A percentile compares a stretch with the other conserved stretches of the same genome.
These are phyloP conservation scores for Acacia concinna DNA, from an alignment of 331 rosid genomes.

Conservation along the genomic window DNA sequence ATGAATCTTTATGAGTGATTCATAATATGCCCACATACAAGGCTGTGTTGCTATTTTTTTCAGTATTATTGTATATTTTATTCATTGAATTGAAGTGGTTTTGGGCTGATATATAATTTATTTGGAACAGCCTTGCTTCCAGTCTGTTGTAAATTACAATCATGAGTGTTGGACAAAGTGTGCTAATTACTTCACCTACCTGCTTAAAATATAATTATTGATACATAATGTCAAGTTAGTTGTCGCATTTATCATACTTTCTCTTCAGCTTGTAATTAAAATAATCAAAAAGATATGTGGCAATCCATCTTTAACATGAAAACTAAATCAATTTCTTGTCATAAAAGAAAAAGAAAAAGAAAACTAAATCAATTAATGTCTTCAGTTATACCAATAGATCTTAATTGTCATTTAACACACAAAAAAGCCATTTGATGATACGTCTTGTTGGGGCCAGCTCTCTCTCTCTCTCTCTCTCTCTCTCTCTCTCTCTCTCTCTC, in stretches of 20 bases:
- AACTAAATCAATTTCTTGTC: not conserved
- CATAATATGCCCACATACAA: constrained; percentile 34
- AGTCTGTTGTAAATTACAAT: not conserved
- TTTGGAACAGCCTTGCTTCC: constrained; percentile 15
- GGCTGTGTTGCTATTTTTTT: constrained; percentile 15
- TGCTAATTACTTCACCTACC: constrained; percentile 29
- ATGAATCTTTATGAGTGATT: constrained; percentile 16
- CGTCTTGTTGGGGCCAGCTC: not conserved
- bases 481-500: not conserved
- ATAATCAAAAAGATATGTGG: not conserved
- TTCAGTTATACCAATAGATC: not conserved
- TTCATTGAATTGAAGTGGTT: constrained; percentile 32
- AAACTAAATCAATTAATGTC: not conserved
- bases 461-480: not conserved
- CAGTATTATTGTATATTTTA: not conserved
- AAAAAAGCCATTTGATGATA: not conserved
- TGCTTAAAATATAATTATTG: not conserved
- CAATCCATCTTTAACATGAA: not conserved
- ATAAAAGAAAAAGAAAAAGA: too few relatives aligned
- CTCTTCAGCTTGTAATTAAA: not conserved
- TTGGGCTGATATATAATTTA: constrained; percentile 28
- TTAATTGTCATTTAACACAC: not conserved
- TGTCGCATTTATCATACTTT: constrained; percentile 4
- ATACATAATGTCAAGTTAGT: constrained; percentile 21
- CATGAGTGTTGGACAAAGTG: constrained; percentile 19